A percentile compares a stretch with the other conserved stretches of the same genome.
Evolutionary conservation across 768 basidiomycete species (phyloP).

Genomic region (Cyclocybe aegerita): DNA sequence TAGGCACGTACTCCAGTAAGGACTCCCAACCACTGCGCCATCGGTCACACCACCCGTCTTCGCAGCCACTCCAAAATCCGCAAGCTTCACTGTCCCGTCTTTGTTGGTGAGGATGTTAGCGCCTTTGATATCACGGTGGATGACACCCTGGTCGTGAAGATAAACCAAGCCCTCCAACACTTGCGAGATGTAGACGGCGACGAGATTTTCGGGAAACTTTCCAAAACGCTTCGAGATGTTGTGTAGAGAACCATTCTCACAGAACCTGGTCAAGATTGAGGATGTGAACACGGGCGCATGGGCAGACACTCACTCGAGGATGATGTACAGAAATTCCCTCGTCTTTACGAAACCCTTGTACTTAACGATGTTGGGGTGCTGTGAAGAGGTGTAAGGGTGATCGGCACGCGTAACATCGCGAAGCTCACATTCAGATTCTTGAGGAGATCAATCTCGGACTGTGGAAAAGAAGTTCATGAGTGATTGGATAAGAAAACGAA

Average conservation of each 20-base stretch:
- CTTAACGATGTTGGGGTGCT: slow-evolving; percentile 98
- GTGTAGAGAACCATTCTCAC: slow-evolving; percentile 97
- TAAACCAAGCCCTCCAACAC: slow-evolving; percentile 95
- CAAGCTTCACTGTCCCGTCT: slow-evolving; percentile 97
- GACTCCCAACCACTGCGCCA: slow-evolving; percentile 94
- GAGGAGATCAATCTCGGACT: slow-evolving; percentile 96
- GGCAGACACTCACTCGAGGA: slow-evolving; percentile 66
- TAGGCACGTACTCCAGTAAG: slow-evolving; percentile 87
- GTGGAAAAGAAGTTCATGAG: slow-evolving; percentile 17
- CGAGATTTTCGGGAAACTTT: slow-evolving; percentile 96
- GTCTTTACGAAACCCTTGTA: slow-evolving; percentile 99
- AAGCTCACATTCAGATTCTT: slow-evolving; percentile 88
- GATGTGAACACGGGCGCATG: not conserved
- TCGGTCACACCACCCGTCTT: slow-evolving; percentile 75
- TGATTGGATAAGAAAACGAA: slow-evolving; percentile 5
- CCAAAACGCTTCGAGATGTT: slow-evolving; percentile 96
- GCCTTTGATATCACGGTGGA: slow-evolving; percentile 98
- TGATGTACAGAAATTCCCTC: slow-evolving; percentile 91
- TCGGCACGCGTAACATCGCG: slow-evolving; percentile 4
- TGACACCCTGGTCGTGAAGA: slow-evolving; percentile 98
- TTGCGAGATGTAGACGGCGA: slow-evolving; percentile 95
- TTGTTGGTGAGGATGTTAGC: slow-evolving; percentile 99
- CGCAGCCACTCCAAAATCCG: slow-evolving; percentile 96
- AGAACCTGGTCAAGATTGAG: slow-evolving; percentile 56
- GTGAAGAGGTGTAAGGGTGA: slow-evolving; percentile 10